Evolutionary conservation across 2,329 filamentous ascomycete genomes (phyloP), one percentile per base, ranked within the genome.

Genomic region (Pestalotiopsis fici): DNA sequence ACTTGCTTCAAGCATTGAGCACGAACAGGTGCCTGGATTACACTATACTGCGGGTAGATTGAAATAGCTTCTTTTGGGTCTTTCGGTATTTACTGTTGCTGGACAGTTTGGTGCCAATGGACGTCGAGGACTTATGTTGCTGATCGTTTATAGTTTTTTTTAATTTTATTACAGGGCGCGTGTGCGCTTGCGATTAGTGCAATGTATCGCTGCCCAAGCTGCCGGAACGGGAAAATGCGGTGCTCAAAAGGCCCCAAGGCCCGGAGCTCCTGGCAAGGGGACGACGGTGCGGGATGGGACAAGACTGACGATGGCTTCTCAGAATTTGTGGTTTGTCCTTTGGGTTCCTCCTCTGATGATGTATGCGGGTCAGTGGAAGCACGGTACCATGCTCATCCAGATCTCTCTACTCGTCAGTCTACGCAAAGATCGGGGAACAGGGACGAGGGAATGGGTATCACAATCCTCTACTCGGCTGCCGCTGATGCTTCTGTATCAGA

Each of bases 131-230:
- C 18, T 18, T 9, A 5, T 9, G 12, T 57, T 57, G 31, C 1
- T 57, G 25, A 12, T 27, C 15, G n/a, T 57, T 57, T 57, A 57
- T 13, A 57, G 59, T 61, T 61, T 61, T 6, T 18, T 18, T 37
- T 37, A 27, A 37, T 23, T 21, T 9, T 13, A 25, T 35, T 13
- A 25, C n/a, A 15, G 28, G 21, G 18, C 6, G 43, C 47, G 18
- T 9, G 61, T 50, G 43, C 23, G 63, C 50, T n/a, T 27, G 27
- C 18, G 54, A 27, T 59, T 18, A 35, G 39, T 21, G 43, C 18
- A 23, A 66, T 66, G 64, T 66, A 61, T 66, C 37, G 55, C 55
- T 66, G 64, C 64, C 64, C 64, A 66, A 66, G 54, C 63, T 39
- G 23, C 35, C 54, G 63, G 63, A 59, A 35, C 63, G 28, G 50